A percentile compares a stretch with the other conserved stretches of the same genome.
phyloP scores from a whole-genome alignment of 306 rosid genomes.

The Abrus precatorius region DNA sequence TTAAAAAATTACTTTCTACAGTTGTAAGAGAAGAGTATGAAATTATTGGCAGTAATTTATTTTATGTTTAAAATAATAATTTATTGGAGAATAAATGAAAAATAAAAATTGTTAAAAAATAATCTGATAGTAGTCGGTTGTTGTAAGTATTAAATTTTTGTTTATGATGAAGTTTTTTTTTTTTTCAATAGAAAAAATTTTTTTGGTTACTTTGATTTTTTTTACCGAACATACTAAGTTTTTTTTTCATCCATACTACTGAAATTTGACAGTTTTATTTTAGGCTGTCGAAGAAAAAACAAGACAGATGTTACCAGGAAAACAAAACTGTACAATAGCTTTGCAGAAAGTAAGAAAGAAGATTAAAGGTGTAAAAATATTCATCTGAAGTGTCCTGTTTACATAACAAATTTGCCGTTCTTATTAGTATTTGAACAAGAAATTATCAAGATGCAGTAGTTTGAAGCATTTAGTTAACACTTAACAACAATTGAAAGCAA shows the following conservation, averaged over 20 bases:
- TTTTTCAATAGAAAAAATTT: too few species aligned
- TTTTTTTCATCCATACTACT: too few species aligned
- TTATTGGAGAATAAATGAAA: neutral
- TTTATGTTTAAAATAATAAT: neutral
- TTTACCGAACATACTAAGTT: too few species aligned
- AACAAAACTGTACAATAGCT: conserved; percentile 25
- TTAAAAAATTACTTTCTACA: neutral
- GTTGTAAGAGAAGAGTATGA: neutral
- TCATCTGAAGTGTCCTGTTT: conserved; percentile 1
- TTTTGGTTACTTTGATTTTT: too few species aligned
- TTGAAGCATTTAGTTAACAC: conserved; percentile 26
- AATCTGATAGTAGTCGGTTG: too few species aligned
- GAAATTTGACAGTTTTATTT: neutral
- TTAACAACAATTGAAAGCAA: conserved; percentile 1
- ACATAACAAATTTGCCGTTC: conserved; percentile 3
- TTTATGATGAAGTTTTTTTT: too few species aligned
- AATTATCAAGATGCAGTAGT: conserved; percentile 26
- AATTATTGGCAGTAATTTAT: neutral
- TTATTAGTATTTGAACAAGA: conserved; percentile 18
- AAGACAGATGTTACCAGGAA: conserved; percentile 7
- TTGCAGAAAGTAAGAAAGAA: neutral
- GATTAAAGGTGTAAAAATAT: neutral
- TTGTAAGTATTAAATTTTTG: too few species aligned
- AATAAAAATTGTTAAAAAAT: neutral
- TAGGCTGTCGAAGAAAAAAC: conserved; percentile 17